A percentile compares a stretch with the other conserved stretches of the same genome.
Conservation (phyloP, 352 stramenopile genomes). For the Aphanomyces invadans region DNA sequence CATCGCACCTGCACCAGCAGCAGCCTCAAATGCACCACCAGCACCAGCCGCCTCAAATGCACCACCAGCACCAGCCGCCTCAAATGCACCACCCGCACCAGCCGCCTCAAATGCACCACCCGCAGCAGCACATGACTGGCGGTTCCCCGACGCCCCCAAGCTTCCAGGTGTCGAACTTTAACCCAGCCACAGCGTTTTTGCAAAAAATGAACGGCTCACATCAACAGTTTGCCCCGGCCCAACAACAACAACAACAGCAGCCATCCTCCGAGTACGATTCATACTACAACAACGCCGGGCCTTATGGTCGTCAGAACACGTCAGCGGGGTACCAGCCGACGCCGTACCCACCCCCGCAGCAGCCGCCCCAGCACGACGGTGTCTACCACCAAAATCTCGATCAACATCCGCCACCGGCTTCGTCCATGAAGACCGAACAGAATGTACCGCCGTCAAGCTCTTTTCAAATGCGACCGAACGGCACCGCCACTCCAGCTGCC, state of each 20-base stretch:
- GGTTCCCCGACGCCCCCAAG: background rate
- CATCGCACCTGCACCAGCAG: background rate
- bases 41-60: background rate
- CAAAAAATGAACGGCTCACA: conserved; percentile 9
- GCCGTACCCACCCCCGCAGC: background rate
- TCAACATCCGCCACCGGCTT: background rate
- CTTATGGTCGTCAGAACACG: background rate
- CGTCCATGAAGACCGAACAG: background rate
- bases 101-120: too few species aligned
- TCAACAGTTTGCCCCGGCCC: background rate
- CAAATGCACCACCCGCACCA: background rate
- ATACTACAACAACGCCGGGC: background rate
- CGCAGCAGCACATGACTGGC: background rate
- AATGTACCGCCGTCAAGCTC: background rate
- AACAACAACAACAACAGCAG: background rate
- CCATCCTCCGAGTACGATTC: background rate
- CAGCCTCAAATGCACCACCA: background rate
- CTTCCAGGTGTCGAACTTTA: background rate
- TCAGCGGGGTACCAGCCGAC: background rate
- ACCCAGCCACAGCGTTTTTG: conserved; percentile 1
- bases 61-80: background rate
- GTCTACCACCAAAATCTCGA: background rate
- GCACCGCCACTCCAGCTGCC: conserved; percentile 27
- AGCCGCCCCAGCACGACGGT: background rate
- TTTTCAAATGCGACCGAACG: conserved; percentile 5